Base-by-base conservation (phyloP, 140 eudicot species). In the Oenanthe javanica region DNA sequence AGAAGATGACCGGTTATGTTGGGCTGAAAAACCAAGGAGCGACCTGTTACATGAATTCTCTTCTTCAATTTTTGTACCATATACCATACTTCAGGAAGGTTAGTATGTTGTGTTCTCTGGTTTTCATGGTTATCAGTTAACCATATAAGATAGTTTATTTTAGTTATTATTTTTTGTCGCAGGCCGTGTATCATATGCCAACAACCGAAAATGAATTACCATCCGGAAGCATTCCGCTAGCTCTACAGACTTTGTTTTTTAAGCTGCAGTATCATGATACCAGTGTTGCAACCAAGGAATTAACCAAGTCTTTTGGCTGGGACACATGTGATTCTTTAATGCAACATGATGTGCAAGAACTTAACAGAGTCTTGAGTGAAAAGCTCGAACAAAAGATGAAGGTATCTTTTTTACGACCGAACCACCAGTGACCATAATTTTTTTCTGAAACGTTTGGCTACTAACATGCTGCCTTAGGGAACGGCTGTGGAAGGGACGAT, bases 141-240 rank as follows among this genome's bases (percentile, higher is more conserved):
- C 14, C 69, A 23, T 9, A 61, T 63, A 16, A 13, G 6, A 6
- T 38, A 70, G 49, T 48, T 70, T 70, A 43, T 70, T 15, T 38
- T 40, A 13, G n/a, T 40, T 19, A 40, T 38, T 38, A 38, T 1
- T 70, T 14, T 79, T 76, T 81, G 25, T 51, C 45, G 78, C 85
- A 93, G 98, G 96, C 98, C 80, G 98, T 93, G 78, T 93, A 93
- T 85, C 98, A 93, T 84, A 93, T 93, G 97, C 98, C 98, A 77
- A 93, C 98, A 72, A 93, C 97, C 50, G 98, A 93, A 89, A 91
- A 93, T 78, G 98, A 93, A 78, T 86, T 86, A 84, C 97, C 97
- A 25, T 77, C 93, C 31, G 93, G 92, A 82, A 93, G 97, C 89
- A 93, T 93, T 82, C 98, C 98, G 76, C 79, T 93, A 77, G 98